Evolutionary conservation across 306 rosid genomes (phyloP).

Genomic region (Datisca glomerata): DNA sequence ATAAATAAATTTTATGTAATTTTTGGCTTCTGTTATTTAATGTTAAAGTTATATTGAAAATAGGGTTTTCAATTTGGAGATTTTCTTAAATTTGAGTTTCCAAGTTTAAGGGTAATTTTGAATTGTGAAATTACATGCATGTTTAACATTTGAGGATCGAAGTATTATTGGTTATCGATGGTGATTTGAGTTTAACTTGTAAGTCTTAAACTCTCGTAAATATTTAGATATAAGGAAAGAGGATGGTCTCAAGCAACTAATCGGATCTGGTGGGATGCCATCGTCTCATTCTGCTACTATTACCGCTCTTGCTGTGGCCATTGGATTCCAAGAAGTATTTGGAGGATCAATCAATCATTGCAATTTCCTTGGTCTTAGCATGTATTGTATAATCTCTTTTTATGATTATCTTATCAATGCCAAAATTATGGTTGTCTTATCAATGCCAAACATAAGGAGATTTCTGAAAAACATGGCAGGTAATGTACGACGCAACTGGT

Average conservation of each 20-base stretch:
- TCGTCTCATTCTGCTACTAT: constrained; percentile 97
- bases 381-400: constrained; percentile 46
- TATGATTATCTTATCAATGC: neutral
- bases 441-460: neutral
- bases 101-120: too few species aligned
- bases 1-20: too few species aligned
- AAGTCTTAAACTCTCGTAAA: too few species aligned
- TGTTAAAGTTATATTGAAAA: too few species aligned
- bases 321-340: constrained; percentile 87
- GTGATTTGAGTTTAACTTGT: too few species aligned
- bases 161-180: too few species aligned
- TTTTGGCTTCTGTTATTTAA: too few species aligned
- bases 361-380: constrained; percentile 68
- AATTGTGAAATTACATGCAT: too few species aligned
- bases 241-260: constrained; percentile 70
- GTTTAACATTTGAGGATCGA: too few species aligned
- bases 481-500: constrained; percentile 99
- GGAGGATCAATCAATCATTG: constrained; percentile 71
- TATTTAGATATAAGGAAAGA: constrained; percentile 75
- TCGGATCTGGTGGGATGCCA: constrained; percentile 99
- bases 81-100: too few species aligned
- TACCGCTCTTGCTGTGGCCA: constrained; percentile 72
- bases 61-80: too few species aligned
- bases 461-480: constrained; percentile 49
- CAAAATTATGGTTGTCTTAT: neutral